Evolutionary conservation across 345 rosid species (phyloP).

Genomic region (Brassica juncea): DNA sequence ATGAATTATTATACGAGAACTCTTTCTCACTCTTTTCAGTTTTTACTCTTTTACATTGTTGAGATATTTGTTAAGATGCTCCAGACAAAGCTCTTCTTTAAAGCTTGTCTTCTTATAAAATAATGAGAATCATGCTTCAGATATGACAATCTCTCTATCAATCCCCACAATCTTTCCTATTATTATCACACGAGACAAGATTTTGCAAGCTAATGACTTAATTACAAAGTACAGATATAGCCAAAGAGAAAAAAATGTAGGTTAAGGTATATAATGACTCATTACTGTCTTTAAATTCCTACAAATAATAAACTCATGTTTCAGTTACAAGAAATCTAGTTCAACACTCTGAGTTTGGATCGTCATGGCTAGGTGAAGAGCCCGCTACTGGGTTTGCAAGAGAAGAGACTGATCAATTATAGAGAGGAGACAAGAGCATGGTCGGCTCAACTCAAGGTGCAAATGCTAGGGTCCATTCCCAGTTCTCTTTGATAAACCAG

Average conservation of each 20-base stretch:
- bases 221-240: background rate
- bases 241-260: background rate
- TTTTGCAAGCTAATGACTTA: slow-evolving; percentile 1
- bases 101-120: background rate
- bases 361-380: background rate
- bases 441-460: slow-evolving; percentile 7
- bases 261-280: slow-evolving; percentile 5
- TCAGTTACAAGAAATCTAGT: background rate
- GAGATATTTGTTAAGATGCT: background rate
- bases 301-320: background rate
- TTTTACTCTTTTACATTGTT: background rate
- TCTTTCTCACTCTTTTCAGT: background rate
- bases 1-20: background rate
- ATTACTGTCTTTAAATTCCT: background rate
- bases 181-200: background rate
- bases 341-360: slow-evolving; percentile 1
- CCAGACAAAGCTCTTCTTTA: background rate
- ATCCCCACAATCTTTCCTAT: background rate
- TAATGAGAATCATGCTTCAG: slow-evolving; percentile 14
- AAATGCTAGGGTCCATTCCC: slow-evolving; percentile 13
- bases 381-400: background rate
- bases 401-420: background rate
- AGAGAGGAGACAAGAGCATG: slow-evolving; percentile 8
- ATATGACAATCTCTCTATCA: slow-evolving; percentile 3
- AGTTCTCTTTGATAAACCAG: background rate